Base-by-base conservation (phyloP, 306 rosid species). In the Oxytropis ochrocephala region DNA sequence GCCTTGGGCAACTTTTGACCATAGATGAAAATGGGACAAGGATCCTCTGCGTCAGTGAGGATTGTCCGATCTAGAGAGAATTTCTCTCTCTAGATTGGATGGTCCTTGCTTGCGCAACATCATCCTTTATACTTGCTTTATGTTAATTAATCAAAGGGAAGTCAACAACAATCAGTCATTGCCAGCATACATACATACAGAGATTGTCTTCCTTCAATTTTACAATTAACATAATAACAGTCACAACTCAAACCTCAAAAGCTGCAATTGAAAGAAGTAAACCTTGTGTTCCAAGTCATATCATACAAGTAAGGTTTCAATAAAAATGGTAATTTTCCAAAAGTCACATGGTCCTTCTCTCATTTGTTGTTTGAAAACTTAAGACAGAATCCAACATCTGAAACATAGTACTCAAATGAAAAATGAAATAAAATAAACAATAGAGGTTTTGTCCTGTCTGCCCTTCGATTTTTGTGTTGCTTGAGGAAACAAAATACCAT, bases 321-420 rank as follows among this genome's bases (percentile, higher is more conserved):
- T 43, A 44, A 67, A 46, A 66, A 57, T 41, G 46, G 55, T 7
- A 54, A 57, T 14, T 14, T 14, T 19, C 29, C 32, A 10, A 3
- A 27, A 6, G 8, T 64, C 77, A 74, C 67, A 53, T 69, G 64
- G 24, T 43, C 18, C 66, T 56, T 64, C 66, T 72, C 21, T 18
- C 47, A 49, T 27, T 27, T 43, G 17, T 11, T 46, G 12, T 46
- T 61, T 30, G 70, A 73, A 69, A 82, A 49, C 86, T 82, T 82
- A 16, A 70, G 56, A 75, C 12, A 70, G 83, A 82, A 74, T 64
- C 72, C 71, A 81, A 63, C 77, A 44, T 51, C 64, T 56, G 80
- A 71, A 78, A 78, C 78, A 71, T 75, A 0, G 60, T 82, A 69
- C 58, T 64, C 21, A 32, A 39, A 43, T 13, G 46, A 58, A 59